Base-by-base conservation (phyloP, 148 eudicot species). In the Silene conica region DNA sequence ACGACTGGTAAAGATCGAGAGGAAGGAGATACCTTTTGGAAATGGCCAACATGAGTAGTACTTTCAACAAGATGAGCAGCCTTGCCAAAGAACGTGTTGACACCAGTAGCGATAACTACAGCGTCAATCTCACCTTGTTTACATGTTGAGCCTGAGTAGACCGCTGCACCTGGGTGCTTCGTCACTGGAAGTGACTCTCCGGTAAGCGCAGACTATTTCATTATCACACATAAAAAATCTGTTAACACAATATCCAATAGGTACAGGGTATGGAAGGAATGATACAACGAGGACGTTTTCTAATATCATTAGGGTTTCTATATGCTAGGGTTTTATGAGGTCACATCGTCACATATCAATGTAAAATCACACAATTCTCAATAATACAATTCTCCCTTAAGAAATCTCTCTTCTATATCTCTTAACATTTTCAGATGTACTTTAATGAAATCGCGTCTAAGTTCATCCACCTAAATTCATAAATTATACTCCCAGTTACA, bases 121-220 rank as follows among this genome's bases (percentile, higher is more conserved):
- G 90, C 97, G 14, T 91, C 97, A 23, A 91, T 85, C 61, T 91
- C 97, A 28, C 97, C 97, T 83, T 89, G 93, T 78, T 91, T 91
- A 80, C 93, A 89, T 4, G 93, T 89, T 19, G 93, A 89, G 56
- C 97, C 97, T 0, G 97, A 91, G 81, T 84, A 91, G 26, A 91
- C 97, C 19, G 81, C 87, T 8, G 79, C 85, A 3, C 93, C 90
- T 0, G 91, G 83, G 14, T 78, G 31, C 80, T 83, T 89, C 6
- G 96, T 91, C 63, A 89, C 96, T 2, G 96, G 92, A 58, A 91
- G 96, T 38, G 93, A 91, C 80, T 91, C 96, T 28, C 96, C 96
- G 6, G 96, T 91, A 43, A 91, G 87, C 52, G 96, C 96, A 64
- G 96, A 89, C 91, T 91, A 77, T 73, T 25, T 23, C 58, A 67